A percentile compares a stretch with the other conserved stretches of the same genome.
phyloP scores from a whole-genome alignment of 192 early-diverging fungal genomes.

The Thoreauomyces humboldtii region DNA sequence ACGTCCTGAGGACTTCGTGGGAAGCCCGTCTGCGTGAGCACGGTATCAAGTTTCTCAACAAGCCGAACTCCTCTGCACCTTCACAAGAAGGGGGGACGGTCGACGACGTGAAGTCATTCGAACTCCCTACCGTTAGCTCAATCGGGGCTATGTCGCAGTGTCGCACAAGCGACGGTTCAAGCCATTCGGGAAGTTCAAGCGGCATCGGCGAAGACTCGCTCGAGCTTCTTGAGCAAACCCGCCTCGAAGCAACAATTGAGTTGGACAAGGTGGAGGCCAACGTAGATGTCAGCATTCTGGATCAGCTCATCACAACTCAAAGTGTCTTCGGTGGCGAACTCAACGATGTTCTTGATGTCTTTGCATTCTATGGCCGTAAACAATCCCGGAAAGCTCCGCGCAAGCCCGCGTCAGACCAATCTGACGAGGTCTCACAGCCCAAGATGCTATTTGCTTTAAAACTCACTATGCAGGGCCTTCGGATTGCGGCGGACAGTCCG shows the following conservation, averaged over 20 bases:
- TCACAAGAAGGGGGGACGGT: slow-evolving; percentile 18
- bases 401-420: background rate
- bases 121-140: slow-evolving; percentile 49
- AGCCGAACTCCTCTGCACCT: background rate
- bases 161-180: background rate
- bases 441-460: slow-evolving; percentile 56
- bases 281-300: slow-evolving; percentile 65
- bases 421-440: background rate
- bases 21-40: slow-evolving; percentile 51
- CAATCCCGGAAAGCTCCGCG: slow-evolving; percentile 1
- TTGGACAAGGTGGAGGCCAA: slow-evolving; percentile 26
- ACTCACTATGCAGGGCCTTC: slow-evolving; percentile 58
- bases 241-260: slow-evolving; percentile 20
- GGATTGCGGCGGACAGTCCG: slow-evolving; percentile 61
- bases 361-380: slow-evolving; percentile 50
- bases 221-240: background rate
- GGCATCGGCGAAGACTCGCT: background rate
- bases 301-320: slow-evolving; percentile 77
- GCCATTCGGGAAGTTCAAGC: background rate
- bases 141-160: slow-evolving; percentile 7
- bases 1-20: slow-evolving; percentile 40
- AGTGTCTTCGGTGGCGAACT: slow-evolving; percentile 70
- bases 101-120: slow-evolving; percentile 45
- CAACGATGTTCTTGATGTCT: slow-evolving; percentile 69
- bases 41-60: slow-evolving; percentile 50